A percentile compares a stretch with the other conserved stretches of the same genome.
Conservation (phyloP, 345 rosid genomes). For the Anastatica hierochuntica region DNA sequence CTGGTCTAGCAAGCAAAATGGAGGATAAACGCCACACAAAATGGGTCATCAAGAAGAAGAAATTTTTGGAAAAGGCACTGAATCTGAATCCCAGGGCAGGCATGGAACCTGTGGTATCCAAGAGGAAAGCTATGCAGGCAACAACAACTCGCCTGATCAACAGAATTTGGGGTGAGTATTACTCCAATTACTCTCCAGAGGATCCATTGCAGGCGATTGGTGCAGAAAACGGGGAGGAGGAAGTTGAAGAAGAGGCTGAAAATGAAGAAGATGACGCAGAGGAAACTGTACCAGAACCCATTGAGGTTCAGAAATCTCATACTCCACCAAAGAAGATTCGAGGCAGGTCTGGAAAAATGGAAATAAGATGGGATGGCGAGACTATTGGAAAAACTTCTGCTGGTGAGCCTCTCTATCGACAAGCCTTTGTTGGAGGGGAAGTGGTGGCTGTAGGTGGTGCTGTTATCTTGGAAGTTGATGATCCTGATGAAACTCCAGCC, state of each 20-base stretch:
- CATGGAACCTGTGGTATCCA: slow-evolving; percentile 36
- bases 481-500: slow-evolving; percentile 30
- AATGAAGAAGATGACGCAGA: slow-evolving; percentile 38
- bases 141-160: slow-evolving; percentile 70
- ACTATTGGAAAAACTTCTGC: slow-evolving; percentile 28
- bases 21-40: slow-evolving; percentile 67
- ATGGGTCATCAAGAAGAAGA: slow-evolving; percentile 68
- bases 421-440: slow-evolving; percentile 42
- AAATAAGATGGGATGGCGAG: slow-evolving; percentile 47
- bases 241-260: slow-evolving; percentile 36
- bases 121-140: slow-evolving; percentile 69
- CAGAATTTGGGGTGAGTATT: slow-evolving; percentile 82
- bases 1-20: slow-evolving; percentile 50
- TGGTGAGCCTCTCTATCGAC: slow-evolving; percentile 39
- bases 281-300: slow-evolving; percentile 19
- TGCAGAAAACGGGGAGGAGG: slow-evolving; percentile 28
- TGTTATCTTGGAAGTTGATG: slow-evolving; percentile 33
- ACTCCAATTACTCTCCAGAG: slow-evolving; percentile 51
- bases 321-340: slow-evolving; percentile 19
- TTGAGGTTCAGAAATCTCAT: slow-evolving; percentile 24
- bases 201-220: slow-evolving; percentile 27
- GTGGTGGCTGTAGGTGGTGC: slow-evolving; percentile 40
- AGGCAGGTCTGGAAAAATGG: slow-evolving; percentile 25
- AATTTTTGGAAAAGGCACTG: slow-evolving; percentile 28
- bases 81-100: slow-evolving; percentile 64